These are phyloP conservation scores for Ciborinia camelliae DNA, from an alignment of 2,329 filamentous ascomycete genomes.

Conservation along the genomic window DNA sequence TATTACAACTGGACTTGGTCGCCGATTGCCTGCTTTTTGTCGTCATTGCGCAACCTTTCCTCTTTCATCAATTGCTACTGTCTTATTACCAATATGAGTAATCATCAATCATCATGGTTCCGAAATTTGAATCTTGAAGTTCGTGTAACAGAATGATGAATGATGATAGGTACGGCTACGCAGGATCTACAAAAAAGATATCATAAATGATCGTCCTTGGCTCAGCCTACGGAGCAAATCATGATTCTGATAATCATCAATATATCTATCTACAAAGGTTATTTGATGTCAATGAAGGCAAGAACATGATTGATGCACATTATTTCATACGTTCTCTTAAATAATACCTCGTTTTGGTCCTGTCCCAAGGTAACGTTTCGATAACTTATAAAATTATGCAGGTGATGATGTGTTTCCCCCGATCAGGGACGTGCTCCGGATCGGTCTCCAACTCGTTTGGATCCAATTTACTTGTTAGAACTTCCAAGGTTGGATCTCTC, in stretches of 20 bases:
- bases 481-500: neutral
- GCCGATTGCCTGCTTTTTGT: constrained; percentile 11
- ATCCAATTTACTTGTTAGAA: neutral
- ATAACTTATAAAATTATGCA: constrained; percentile 8
- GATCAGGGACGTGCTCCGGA: constrained; percentile 17
- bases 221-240: neutral
- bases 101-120: constrained; percentile 1
- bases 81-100: neutral
- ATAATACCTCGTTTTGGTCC: neutral
- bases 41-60: constrained; percentile 10
- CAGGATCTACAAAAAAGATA: constrained; percentile 7
- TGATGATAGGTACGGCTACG: constrained; percentile 1
- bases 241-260: neutral
- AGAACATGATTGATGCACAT: neutral
- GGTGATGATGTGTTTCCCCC: constrained; percentile 5
- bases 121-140: constrained; percentile 3
- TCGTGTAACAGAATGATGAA: neutral
- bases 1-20: constrained; percentile 3
- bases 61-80: neutral
- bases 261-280: neutral
- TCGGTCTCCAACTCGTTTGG: constrained; percentile 11
- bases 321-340: neutral
- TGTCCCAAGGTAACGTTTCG: constrained; percentile 10
- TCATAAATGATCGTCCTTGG: neutral
- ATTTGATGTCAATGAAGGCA: neutral